Conservation (phyloP, 176 grass and related monocot species). For the Oryza longistaminata region DNA sequence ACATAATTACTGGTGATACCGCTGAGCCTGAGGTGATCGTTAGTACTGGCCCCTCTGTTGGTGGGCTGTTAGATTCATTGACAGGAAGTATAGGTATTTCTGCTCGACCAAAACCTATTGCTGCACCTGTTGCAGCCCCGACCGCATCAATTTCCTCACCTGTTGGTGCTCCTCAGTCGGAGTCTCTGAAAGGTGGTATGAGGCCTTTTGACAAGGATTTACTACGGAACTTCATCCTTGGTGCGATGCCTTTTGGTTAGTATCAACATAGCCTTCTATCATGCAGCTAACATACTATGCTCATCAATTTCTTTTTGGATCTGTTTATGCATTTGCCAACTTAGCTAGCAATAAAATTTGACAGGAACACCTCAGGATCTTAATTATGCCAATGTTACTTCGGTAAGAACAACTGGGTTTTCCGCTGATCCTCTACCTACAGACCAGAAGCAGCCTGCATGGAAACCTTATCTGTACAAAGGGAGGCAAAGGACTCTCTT, state of each 20-base stretch:
- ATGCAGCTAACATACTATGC: conserved; percentile 9
- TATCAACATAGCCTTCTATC: conserved; percentile 15
- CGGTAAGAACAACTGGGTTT: conserved; percentile 74
- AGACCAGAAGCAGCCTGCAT: conserved; percentile 88
- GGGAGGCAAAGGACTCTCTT: conserved; percentile 82
- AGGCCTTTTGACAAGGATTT: conserved; percentile 88
- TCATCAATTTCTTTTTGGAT: conserved; percentile 18
- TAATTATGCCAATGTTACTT: conserved; percentile 69
- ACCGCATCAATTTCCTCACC: conserved; percentile 55
- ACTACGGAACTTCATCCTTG: conserved; percentile 67
- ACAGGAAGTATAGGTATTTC: conserved; percentile 96
- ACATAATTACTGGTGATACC: conserved; percentile 80
- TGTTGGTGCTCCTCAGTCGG: conserved; percentile 50
- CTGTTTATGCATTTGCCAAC: conserved; percentile 26
- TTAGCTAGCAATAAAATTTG: conserved; percentile 24
- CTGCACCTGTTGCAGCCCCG: conserved; percentile 66
- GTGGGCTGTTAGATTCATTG: conserved; percentile 90
- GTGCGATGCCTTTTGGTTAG: conserved; percentile 98
- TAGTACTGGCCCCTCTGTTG: conserved; percentile 65
- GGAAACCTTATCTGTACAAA: conserved; percentile 92
- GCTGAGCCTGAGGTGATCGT: conserved; percentile 74
- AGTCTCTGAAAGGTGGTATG: conserved; percentile 62
- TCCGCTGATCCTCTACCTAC: conserved; percentile 62
- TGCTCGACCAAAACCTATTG: conserved; percentile 61
- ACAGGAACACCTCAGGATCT: conserved; percentile 90